These are phyloP conservation scores for Diaporthe eres DNA, from an alignment of 2,329 filamentous ascomycete genomes.

Conservation along the genomic window DNA sequence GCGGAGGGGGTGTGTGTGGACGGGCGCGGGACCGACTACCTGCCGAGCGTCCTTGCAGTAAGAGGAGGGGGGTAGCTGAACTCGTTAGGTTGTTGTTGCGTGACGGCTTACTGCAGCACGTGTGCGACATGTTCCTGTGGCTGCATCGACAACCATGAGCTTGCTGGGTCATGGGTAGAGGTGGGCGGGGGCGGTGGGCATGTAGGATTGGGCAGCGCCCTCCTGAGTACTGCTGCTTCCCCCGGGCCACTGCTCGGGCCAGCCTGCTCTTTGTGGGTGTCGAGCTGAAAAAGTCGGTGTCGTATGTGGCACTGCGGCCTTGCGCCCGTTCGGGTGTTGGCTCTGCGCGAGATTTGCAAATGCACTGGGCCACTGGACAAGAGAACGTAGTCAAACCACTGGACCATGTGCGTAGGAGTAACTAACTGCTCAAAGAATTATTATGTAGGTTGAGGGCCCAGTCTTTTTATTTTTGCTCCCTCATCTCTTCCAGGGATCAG, in stretches of 20 bases:
- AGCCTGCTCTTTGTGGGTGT: neutral
- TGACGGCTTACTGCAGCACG: conserved; percentile 29
- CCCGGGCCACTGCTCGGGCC: neutral
- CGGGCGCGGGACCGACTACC: neutral
- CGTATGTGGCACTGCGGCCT: neutral
- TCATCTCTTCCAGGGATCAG: conserved; percentile 32
- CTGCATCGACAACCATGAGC: conserved; percentile 7
- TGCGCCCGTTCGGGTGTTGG: neutral
- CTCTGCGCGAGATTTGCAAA: neutral
- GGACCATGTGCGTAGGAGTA: neutral
- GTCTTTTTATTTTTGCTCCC: conserved; percentile 10
- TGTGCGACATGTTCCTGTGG: conserved; percentile 28
- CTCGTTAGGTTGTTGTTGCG: neutral
- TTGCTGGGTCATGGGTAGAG: conserved; percentile 6
- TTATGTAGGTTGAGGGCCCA: neutral
- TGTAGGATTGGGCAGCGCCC: conserved; percentile 16
- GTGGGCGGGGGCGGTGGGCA: neutral
- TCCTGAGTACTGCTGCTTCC: neutral
- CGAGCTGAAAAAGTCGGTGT: conserved; percentile 8
- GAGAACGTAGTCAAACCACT: neutral
- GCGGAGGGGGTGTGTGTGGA: neutral
- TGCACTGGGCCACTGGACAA: neutral
- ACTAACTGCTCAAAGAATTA: neutral
- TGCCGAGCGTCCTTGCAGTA: conserved; percentile 11
- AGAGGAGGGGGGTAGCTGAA: conserved; percentile 12